Conservation (phyloP, 129 eudicot species). For the Tagetes patula region DNA sequence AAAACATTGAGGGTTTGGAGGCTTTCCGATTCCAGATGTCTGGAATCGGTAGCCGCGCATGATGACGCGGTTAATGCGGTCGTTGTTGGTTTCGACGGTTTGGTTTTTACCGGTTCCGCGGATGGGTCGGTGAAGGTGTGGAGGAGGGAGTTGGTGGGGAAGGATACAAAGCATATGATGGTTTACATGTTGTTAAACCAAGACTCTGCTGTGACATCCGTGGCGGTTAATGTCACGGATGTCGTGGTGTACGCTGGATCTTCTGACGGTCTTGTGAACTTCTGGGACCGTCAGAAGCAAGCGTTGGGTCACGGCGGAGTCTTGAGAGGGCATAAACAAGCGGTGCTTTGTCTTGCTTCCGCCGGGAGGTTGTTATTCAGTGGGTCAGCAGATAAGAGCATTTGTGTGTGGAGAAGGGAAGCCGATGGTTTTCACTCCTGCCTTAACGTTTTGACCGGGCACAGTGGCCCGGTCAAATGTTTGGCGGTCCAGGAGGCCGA, state of each 20-base stretch:
- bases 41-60: constrained; percentile 64
- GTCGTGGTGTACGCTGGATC: constrained; percentile 64
- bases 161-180: constrained; percentile 40
- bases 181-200: constrained; percentile 51
- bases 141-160: constrained; percentile 53
- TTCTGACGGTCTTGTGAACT: constrained; percentile 70
- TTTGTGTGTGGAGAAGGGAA: constrained; percentile 79
- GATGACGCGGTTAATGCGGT: constrained; percentile 72
- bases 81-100: constrained; percentile 44
- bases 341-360: constrained; percentile 63
- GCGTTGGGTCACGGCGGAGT: constrained; percentile 58
- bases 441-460: constrained; percentile 56
- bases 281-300: constrained; percentile 64
- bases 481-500: constrained; percentile 44
- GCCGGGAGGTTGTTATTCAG: constrained; percentile 61
- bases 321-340: constrained; percentile 68
- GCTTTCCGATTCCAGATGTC: constrained; percentile 58
- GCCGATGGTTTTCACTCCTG: constrained; percentile 44
- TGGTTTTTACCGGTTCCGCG: constrained; percentile 65
- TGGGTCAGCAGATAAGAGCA: constrained; percentile 78
- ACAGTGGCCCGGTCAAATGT: constrained; percentile 65
- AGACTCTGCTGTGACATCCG: constrained; percentile 68
- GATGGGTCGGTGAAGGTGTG: constrained; percentile 64
- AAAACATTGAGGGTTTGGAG: constrained; percentile 72
- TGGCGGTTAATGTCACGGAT: constrained; percentile 41